Conservation (phyloP, 257 asterid genomes). For the Euphrasia confusa region DNA sequence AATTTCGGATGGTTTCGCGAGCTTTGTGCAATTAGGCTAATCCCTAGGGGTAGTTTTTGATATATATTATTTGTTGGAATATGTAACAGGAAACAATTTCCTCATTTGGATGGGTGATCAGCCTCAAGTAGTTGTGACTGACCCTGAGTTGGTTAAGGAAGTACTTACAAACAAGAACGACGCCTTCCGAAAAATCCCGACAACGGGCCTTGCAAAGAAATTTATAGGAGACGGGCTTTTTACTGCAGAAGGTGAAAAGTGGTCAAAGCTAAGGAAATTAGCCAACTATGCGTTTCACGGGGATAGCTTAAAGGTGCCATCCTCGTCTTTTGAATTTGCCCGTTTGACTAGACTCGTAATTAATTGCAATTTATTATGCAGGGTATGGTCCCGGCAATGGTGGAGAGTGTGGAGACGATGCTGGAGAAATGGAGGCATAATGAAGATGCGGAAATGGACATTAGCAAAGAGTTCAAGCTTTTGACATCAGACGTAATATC, state of each 20-base stretch:
- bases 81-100: constrained; percentile 39
- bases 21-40: no score
- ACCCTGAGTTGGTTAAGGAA: constrained; percentile 48
- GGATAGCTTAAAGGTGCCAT: constrained; percentile 41
- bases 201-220: constrained; percentile 22
- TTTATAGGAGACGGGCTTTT: constrained; percentile 47
- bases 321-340: neutral
- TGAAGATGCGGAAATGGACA: constrained; percentile 42
- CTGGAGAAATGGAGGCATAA: constrained; percentile 36
- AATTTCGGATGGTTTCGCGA: no score
- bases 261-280: constrained; percentile 47
- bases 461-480: constrained; percentile 34
- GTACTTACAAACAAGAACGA: constrained; percentile 41
- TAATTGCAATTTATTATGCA: neutral
- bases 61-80: no score
- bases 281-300: constrained; percentile 61
- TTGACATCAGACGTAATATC: constrained; percentile 55
- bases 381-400: constrained; percentile 57
- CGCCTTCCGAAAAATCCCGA: constrained; percentile 24
- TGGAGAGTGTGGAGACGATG: constrained; percentile 39
- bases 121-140: constrained; percentile 45
- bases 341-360: no score
- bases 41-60: no score
- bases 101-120: constrained; percentile 40
- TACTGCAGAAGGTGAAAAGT: constrained; percentile 42